A percentile compares a stretch with the other conserved stretches of the same genome.
Evolutionary conservation across 2,329 filamentous ascomycete species (phyloP).

Genomic region (Talaromyces sp.): DNA sequence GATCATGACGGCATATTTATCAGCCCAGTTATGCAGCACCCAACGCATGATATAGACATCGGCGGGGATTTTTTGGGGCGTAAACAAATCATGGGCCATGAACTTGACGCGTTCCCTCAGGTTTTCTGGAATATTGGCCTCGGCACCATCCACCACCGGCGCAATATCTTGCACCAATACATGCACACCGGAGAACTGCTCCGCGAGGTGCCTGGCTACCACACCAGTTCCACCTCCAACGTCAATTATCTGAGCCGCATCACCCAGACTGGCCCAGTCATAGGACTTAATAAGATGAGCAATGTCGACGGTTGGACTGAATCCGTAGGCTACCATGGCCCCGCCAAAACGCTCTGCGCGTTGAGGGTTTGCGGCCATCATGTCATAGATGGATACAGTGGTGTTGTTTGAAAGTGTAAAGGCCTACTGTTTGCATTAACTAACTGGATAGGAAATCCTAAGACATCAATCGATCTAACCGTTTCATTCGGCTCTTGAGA

Average conservation of each 20-base stretch:
- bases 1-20: slow-evolving; percentile 16
- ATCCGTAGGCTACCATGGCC: background rate
- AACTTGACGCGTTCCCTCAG: slow-evolving; percentile 14
- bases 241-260: slow-evolving; percentile 2
- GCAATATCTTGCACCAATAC: slow-evolving; percentile 51
- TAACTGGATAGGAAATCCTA: background rate
- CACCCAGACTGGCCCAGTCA: background rate
- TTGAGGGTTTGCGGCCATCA: background rate
- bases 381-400: background rate
- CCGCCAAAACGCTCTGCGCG: background rate
- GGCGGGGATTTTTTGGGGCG: slow-evolving; percentile 16
- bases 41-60: slow-evolving; percentile 19
- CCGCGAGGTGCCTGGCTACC: slow-evolving; percentile 50
- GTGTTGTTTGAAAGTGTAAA: background rate
- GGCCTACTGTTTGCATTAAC: background rate
- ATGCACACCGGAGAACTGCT: slow-evolving; percentile 45
- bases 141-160: slow-evolving; percentile 22
- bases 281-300: background rate
- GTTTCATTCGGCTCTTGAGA: slow-evolving; percentile 1
- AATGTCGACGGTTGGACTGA: background rate
- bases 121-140: background rate
- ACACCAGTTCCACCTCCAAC: slow-evolving; percentile 54
- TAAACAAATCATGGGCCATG: slow-evolving; percentile 20
- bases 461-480: background rate
- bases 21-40: slow-evolving; percentile 22